A percentile compares a stretch with the other conserved stretches of the same genome.
Evolutionary conservation across 768 basidiomycete species (phyloP).

Genomic region (Hortiboletus flavorubellus): DNA sequence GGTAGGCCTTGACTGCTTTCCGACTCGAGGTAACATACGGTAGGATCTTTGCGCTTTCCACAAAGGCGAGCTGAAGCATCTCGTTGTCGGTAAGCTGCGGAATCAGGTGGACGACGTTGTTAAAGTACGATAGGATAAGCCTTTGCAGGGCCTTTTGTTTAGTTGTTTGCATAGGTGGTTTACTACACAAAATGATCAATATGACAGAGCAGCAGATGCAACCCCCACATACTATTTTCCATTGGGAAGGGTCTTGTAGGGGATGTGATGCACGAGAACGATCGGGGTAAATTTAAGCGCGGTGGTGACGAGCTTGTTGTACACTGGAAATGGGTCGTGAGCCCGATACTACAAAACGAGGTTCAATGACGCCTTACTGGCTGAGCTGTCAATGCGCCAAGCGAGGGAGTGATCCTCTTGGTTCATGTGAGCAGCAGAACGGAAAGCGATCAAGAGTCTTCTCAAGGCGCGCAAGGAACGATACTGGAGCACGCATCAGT

Average conservation of each 20-base stretch:
- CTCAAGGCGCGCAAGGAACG: constrained; percentile 80
- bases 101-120: constrained; percentile 78
- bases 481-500: constrained; percentile 48
- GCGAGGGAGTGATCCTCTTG: constrained; percentile 76
- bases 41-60: constrained; percentile 83
- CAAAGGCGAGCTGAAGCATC: constrained; percentile 64
- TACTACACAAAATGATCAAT: constrained; percentile 46
- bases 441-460: constrained; percentile 85
- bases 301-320: constrained; percentile 87
- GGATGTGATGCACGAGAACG: constrained; percentile 81
- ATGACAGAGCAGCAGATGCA: neutral
- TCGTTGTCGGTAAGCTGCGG: constrained; percentile 70
- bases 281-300: constrained; percentile 88
- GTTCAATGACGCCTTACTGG: constrained; percentile 23
- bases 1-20: constrained; percentile 80
- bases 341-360: neutral
- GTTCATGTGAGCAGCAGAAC: constrained; percentile 87
- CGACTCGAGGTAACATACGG: constrained; percentile 85
- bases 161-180: constrained; percentile 74
- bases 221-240: constrained; percentile 75
- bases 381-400: constrained; percentile 82
- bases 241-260: constrained; percentile 75
- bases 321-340: constrained; percentile 51
- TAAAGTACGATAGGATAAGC: constrained; percentile 84
- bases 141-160: constrained; percentile 87